Base-by-base conservation (phyloP, 441 rosid genomes). In the Kokia cookei region DNA sequence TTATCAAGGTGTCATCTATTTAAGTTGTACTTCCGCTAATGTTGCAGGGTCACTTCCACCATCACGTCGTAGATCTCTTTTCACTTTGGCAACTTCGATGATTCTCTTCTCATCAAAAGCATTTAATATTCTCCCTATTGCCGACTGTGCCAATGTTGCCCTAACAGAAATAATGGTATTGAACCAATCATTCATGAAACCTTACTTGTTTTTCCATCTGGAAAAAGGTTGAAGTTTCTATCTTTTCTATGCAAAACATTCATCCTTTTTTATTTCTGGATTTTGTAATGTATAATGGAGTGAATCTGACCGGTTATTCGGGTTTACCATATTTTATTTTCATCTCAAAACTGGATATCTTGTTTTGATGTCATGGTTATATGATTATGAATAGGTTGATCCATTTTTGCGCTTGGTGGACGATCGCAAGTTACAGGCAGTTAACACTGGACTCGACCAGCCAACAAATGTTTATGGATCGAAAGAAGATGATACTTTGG, bases 51-150 rank as follows among this genome's bases (percentile, higher is more conserved):
- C 87, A 65, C 86, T 96, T 73, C 90, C 91, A 65, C 89, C 98
- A 58, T 89, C 99, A 45, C 79, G 88, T 12, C 82, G 91, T 71
- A 88, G 99, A 80, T 93, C 97, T 26, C 94, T 96, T 72, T 92
- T 91, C 75, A 89, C 90, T 61, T 73, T 96, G 87, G 87, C 97
- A 74, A 86, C 89, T 69, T 82, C 97, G 45, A 96, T 96, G 99
- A 85, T 91, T 84, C 87, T 91, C 66, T 96, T 93, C 81, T 87
- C 97, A 69, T 88, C 99, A 47, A 88, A 87, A 84, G 96, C 96
- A 32, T 90, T 77, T 77, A 82, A 83, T 78, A 87, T 93, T 69
- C 76, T 73, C 73, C 78, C 94, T 26, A 83, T 96, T 74, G 86
- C 84, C 75, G 80, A 84, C 66, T 71, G 75, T 61, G 79, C 90